phyloP scores from a whole-genome alignment of 1,284 basidiomycete genomes.

The Rhodotorula sp. region DNA sequence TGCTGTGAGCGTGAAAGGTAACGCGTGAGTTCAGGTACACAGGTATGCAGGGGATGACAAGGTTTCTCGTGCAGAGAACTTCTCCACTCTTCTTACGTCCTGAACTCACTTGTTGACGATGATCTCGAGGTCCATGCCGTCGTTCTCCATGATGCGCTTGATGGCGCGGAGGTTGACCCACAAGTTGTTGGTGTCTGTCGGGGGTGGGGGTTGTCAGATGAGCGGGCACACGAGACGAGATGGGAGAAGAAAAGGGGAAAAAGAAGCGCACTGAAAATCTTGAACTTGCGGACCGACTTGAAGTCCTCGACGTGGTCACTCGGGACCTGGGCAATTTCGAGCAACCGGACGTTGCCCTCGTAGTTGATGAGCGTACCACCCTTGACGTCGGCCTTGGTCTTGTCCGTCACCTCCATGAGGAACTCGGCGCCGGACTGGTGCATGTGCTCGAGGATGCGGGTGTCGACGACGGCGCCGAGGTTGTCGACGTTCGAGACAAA shows the following conservation, averaged over 20 bases:
- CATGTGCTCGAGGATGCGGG: conserved; percentile 85
- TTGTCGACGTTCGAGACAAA: conserved; percentile 99
- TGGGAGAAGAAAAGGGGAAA: not conserved
- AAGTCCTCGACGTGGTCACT: conserved; percentile 98
- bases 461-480: conserved; percentile 92
- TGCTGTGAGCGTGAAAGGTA: conserved; percentile 71
- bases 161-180: conserved; percentile 91
- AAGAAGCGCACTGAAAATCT: conserved; percentile 61
- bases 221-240: no score
- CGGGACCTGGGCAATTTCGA: conserved; percentile 98
- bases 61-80: not conserved
- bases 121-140: conserved; percentile 77
- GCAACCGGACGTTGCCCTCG: conserved; percentile 82
- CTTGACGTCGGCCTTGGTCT: conserved; percentile 99
- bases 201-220: no score
- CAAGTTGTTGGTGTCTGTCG: conserved; percentile 70
- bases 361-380: conserved; percentile 78
- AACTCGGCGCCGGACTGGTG: conserved; percentile 54
- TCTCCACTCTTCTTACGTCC: no score
- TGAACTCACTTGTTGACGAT: conserved; percentile 70
- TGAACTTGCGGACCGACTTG: conserved; percentile 69
- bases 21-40: conserved; percentile 53
- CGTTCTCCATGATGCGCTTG: conserved; percentile 90
- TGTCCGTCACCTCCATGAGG: conserved; percentile 99
- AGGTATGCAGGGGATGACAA: no score